Evolutionary conservation across 495 filamentous ascomycete species (phyloP).

Genomic region (Antarctomyces pellizariae): DNA sequence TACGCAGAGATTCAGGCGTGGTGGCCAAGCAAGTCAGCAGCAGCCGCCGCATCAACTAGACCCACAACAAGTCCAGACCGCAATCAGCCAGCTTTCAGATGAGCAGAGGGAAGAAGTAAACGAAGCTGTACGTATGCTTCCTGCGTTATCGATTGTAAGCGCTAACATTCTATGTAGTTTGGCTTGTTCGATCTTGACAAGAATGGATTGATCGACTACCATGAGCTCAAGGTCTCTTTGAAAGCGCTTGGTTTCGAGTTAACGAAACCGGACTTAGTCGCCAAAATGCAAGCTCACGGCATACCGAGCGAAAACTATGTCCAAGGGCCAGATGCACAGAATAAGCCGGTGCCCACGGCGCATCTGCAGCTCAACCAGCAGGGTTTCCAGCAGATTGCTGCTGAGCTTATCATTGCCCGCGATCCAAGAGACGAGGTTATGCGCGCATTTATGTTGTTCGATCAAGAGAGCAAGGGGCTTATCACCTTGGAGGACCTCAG

Average conservation of each 20-base stretch:
- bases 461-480: slow-evolving; percentile 45
- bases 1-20: too few relatives aligned
- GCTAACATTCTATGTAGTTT: slow-evolving; percentile 31
- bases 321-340: slow-evolving; percentile 14
- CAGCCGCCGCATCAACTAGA: slow-evolving; percentile 18
- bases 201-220: slow-evolving; percentile 83
- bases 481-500: slow-evolving; percentile 72
- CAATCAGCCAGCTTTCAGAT: slow-evolving; percentile 33
- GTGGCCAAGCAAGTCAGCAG: too few relatives aligned
- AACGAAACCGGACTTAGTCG: slow-evolving; percentile 58
- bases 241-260: slow-evolving; percentile 89
- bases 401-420: slow-evolving; percentile 50
- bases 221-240: slow-evolving; percentile 92
- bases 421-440: slow-evolving; percentile 84
- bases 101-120: slow-evolving; percentile 78
- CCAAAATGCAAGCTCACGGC: slow-evolving; percentile 51
- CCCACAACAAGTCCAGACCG: slow-evolving; percentile 14
- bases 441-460: slow-evolving; percentile 80
- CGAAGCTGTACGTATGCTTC: slow-evolving; percentile 44
- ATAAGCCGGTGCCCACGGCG: slow-evolving; percentile 13
- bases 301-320: slow-evolving; percentile 17
- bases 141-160: not conserved
- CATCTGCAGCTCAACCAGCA: slow-evolving; percentile 47
- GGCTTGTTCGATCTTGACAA: slow-evolving; percentile 93
- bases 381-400: slow-evolving; percentile 57